Evolutionary conservation across 2,329 filamentous ascomycete genomes (phyloP), one percentile per base, ranked within the genome.

Genomic region (Neonectria sp.): DNA sequence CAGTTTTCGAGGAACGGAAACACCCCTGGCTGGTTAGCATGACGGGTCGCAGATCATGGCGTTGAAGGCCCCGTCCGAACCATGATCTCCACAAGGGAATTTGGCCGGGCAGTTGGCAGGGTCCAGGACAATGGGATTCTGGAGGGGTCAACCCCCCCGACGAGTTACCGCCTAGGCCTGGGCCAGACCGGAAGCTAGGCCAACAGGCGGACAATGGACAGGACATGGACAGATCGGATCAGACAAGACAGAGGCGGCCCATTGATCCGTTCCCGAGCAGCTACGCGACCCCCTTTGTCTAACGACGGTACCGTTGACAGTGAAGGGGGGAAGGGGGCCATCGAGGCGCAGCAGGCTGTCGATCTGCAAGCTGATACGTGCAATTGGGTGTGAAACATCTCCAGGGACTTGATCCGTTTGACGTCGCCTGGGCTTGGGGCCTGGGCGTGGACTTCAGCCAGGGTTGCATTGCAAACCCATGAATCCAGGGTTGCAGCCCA

Each of bases 81-180:
- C 72, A 75, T 74, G 74, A 76, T 76, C 74, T 76, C 74, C 74
- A 75, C 74, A 76, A 75, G 74, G 74, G 73, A 73, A 75, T 73
- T 73, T 76, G 63, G 74, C 73, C 73, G 74, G 67, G 65, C 74
- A 70, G 71, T 70, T 69, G 66, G 65, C 74, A 70, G 72, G 71
- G 69, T 69, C 68, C 59, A 70, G 57, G 45, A 71, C 52, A 33
- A 52, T 63, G 63, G 67, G 66, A 70, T 55, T 45, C 40, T 63
- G 45, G 67, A 67, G 68, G 63, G 58, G 46, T 56, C 57, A 70
- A 55, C 55, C 63, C 40, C 59, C 71, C 63, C 49, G 27, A 33
- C 49, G 17, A 40, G 68, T 71, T 60, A 60, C 62, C 58, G 56
- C 59, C 55, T 49, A 68, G 64, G 52, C 60, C 67, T 67, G 67